Base-by-base conservation (phyloP, 2,329 filamentous ascomycete species). In the Aspergillus ochraceus region DNA sequence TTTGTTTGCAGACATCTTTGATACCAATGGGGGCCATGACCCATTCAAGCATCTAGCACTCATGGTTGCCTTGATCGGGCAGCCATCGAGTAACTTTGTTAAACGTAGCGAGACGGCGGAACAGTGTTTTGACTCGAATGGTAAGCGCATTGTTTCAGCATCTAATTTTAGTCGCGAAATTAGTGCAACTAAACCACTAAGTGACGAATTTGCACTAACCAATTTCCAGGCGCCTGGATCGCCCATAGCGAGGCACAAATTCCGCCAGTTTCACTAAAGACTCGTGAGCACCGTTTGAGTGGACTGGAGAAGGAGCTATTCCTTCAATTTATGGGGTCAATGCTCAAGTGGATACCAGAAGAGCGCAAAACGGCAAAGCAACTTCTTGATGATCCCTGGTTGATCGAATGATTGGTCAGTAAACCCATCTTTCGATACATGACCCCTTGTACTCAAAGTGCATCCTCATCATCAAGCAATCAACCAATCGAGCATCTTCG, bases 321-420 rank as follows among this genome's bases (percentile, higher is more conserved):
- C 61, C 47, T 78, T 6, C 45, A 32, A 17, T 77, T 79, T 54
- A 67, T 76, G 30, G 62, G 64, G 53, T 68, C 64, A 4, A 78
- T 79, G 74, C 62, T 79, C 14, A 66, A 67, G 54, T 80, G 76
- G 76, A 51, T 71, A 20, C 75, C 75, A 17, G 75, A 78, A 62
- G 71, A 78, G 36, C 69, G 76, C 47, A 69, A 63, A 53, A 72
- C 72, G 3, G 74, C 77, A 12, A 70, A 63, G 57, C 65, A 78
- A 62, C 66, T 79, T n/a, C 65, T 78, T n/a, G 63, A 71, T 2
- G 69, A 78, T 63, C 69, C 72, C 4, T 76, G 71, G 70, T 36
- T 58, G 55, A 45, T 1, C 8, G 36, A n/a, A n/a, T 42, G 17
- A 42, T n/a, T n/a, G 10, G 9, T 32, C 30, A n/a, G n/a, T n/a